Percentiles rank a stretch among this genome's conserved stretches.
These are phyloP conservation scores for Cubamyces lactineus DNA, from an alignment of 768 basidiomycete species.

Conservation along the genomic window DNA sequence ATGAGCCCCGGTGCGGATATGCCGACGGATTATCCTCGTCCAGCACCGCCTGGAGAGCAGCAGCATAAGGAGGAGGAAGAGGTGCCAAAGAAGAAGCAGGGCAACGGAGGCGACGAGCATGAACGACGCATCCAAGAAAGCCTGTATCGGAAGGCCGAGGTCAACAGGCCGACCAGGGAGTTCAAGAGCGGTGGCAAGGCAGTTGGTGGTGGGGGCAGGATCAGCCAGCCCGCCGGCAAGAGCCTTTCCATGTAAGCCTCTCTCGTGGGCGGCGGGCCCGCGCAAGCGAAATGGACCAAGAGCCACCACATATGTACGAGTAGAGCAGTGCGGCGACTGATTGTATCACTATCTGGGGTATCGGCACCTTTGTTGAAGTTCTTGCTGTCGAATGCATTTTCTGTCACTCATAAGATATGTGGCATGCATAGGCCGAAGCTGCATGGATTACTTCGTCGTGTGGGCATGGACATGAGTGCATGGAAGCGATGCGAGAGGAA, in stretches of 20 bases:
- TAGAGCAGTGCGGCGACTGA: not conserved
- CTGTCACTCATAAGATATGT: not conserved
- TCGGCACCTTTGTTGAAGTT: not conserved
- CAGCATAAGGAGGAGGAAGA: conserved; percentile 25
- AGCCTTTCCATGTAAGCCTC: conserved; percentile 8
- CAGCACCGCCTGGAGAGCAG: conserved; percentile 27
- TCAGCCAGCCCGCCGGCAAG: conserved; percentile 27
- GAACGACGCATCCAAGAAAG: conserved; percentile 29
- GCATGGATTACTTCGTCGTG: conserved; percentile 26
- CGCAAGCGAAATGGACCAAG: not conserved
- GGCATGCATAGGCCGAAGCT: conserved; percentile 21
- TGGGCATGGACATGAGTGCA: conserved; percentile 22
- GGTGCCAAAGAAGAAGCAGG: conserved; percentile 26
- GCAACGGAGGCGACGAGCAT: conserved; percentile 29
- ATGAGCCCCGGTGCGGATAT: conserved; percentile 11
- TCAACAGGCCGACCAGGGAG: conserved; percentile 27
- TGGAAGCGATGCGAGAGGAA: conserved; percentile 23
- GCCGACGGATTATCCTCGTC: conserved; percentile 28
- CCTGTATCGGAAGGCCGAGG: conserved; percentile 26
- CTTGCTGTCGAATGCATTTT: not conserved
- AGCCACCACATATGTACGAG: conserved; percentile 1
- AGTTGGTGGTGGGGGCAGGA: conserved; percentile 22
- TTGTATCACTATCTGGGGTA: conserved; percentile 12
- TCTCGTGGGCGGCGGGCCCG: not conserved
- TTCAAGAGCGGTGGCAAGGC: conserved; percentile 11